Evolutionary conservation across 345 rosid species (phyloP), one percentile per base, ranked within the genome.

Genomic region (Citrus hindsii): DNA sequence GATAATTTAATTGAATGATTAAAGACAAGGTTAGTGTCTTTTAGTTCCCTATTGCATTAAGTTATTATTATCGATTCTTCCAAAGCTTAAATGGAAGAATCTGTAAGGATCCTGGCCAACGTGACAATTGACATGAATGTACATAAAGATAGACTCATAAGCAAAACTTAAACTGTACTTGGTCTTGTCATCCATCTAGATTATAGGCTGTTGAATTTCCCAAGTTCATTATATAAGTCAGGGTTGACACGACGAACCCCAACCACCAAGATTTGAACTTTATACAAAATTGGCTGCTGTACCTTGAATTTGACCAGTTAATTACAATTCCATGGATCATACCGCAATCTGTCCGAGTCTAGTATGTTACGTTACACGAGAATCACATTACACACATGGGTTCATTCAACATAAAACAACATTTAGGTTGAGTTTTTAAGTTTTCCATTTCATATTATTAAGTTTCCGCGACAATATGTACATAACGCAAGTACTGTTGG

Each of bases 61-160:
- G 48, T 14, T 73, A 63, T 33, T 25, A 35, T 48, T 18, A 46
- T 84, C 55, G 79, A 81, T 82, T 79, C 72, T 75, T 61, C 48
- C 64, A 46, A 48, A 61, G 55, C 28, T 46, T 35, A 71, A 51
- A 27, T 68, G 69, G 75, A 73, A 77, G 83, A 79, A 72, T 56
- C 71, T 40, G 55, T 24, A 27, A 69, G 67, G 48, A 56, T 48
- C 62, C 9, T 46, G 14, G 51, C 51, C 51, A 46, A 46, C 1
- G 51, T 53, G 56, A 19, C 65, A 16, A 38, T 60, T 73, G 76
- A 37, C 76, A 62, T 19, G 6, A 63, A 5, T 38, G 33, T 16
- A 25, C 1, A 25, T 7, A 16, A 3, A 40, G 35, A 18, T 13
- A 9, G 19, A 7, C 35, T 25, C 7, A 0, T 51, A 24, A 58